Percentiles rank a stretch among this genome's conserved stretches.
Evolutionary conservation across 108 stramenopile species (phyloP).

Genomic region (Halocafeteria seosinensis): DNA sequence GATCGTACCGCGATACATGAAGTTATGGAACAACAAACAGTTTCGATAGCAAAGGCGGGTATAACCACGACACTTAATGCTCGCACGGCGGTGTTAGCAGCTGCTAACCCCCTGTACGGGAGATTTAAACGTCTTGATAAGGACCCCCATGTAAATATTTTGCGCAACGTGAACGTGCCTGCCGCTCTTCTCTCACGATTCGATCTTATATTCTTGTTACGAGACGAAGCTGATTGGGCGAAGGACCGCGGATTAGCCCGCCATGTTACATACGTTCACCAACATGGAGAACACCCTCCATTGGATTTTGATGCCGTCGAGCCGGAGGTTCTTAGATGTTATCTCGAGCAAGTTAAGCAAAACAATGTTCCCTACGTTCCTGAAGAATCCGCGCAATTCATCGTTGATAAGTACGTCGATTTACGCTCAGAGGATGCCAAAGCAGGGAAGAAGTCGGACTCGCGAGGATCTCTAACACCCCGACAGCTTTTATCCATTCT

Average conservation of each 20-base stretch:
- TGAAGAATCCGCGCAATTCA: slow-evolving; percentile 66
- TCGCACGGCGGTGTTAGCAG: slow-evolving; percentile 85
- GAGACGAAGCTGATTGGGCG: slow-evolving; percentile 70
- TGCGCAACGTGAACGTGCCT: slow-evolving; percentile 91
- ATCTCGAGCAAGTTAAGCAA: slow-evolving; percentile 71
- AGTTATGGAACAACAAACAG: slow-evolving; percentile 99
- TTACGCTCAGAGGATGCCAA: slow-evolving; percentile 57
- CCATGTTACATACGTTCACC: slow-evolving; percentile 93
- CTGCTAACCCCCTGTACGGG: slow-evolving; percentile 93
- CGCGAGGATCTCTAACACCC: slow-evolving; percentile 83
- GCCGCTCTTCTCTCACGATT: slow-evolving; percentile 90
- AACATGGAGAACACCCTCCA: slow-evolving; percentile 48
- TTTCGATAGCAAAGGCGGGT: slow-evolving; percentile 89
- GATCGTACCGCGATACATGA: slow-evolving; percentile 98
- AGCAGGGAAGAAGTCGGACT: not conserved
- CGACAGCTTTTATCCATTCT: slow-evolving; percentile 88
- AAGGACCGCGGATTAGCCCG: slow-evolving; percentile 78
- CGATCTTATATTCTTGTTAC: slow-evolving; percentile 87
- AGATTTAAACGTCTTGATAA: slow-evolving; percentile 55
- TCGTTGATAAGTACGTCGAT: slow-evolving; percentile 88
- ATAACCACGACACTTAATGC: slow-evolving; percentile 96
- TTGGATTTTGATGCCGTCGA: slow-evolving; percentile 31
- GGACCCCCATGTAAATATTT: slow-evolving; percentile 29
- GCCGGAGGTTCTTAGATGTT: slow-evolving; percentile 69
- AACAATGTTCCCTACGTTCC: slow-evolving; percentile 82